A percentile compares a stretch with the other conserved stretches of the same genome.
Conservation (phyloP, 2,329 filamentous ascomycete species). For the Calcarisporium arbuscula region DNA sequence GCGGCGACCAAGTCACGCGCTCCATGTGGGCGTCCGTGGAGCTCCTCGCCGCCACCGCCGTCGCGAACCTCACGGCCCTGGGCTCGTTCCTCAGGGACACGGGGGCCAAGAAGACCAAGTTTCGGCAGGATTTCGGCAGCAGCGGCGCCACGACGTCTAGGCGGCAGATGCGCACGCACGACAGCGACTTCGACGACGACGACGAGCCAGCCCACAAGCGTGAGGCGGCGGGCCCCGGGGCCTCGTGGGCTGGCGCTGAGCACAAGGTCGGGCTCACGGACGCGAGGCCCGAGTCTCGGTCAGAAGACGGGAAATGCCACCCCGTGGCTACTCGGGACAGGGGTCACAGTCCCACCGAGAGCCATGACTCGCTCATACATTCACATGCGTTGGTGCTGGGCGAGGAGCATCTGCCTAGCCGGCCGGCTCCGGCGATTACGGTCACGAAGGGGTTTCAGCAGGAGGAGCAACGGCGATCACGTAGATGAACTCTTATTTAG, state of each 20-base stretch:
- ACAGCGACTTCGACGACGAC: constrained; percentile 6
- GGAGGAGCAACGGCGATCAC: no score
- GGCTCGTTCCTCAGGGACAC: constrained; percentile 85
- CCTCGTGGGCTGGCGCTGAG: no score
- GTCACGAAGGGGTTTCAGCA: no score
- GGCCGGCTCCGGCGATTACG: no score
- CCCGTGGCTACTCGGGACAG: constrained; percentile 13
- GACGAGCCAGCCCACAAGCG: background rate
- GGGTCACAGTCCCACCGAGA: constrained; percentile 18
- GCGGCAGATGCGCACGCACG: constrained; percentile 6
- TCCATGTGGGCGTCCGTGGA: constrained; percentile 83
- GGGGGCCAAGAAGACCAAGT: constrained; percentile 80
- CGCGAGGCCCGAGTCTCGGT: background rate
- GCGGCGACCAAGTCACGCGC: constrained; percentile 73
- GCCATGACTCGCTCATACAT: constrained; percentile 20
- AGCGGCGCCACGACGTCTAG: constrained; percentile 19
- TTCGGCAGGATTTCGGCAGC: constrained; percentile 48
- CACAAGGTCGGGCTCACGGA: no score
- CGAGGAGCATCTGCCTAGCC: no score
- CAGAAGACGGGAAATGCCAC: background rate
- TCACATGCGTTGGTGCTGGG: no score
- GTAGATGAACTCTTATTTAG: no score
- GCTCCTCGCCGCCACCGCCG: constrained; percentile 74
- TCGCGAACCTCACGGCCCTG: constrained; percentile 79
- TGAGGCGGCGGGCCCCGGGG: no score